These are phyloP conservation scores for Hanseniaspora meyeri DNA, from an alignment of 805 yeast genomes.

Conservation along the genomic window DNA sequence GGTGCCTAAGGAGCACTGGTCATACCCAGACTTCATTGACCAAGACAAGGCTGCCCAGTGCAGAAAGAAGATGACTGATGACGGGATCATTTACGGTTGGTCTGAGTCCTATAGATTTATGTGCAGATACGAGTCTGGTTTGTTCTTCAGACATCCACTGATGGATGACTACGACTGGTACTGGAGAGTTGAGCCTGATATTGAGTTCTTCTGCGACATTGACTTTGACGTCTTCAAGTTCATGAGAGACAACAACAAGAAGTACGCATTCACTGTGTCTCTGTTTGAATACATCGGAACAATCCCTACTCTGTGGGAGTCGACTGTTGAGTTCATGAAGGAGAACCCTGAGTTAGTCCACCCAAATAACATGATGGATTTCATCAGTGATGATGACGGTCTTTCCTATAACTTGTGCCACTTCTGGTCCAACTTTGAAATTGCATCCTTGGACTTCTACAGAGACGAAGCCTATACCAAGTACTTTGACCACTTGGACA, in stretches of 20 bases:
- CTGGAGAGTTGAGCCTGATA: conserved; percentile 91
- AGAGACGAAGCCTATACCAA: conserved; percentile 55
- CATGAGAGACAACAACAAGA: conserved; percentile 65
- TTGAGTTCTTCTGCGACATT: conserved; percentile 69
- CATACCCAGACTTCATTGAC: conserved; percentile 76
- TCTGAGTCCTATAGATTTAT: conserved; percentile 68
- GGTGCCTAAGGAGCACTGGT: conserved; percentile 80
- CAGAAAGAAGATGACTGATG: conserved; percentile 41
- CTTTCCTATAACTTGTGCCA: conserved; percentile 67
- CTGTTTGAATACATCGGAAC: conserved; percentile 64
- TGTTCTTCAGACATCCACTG: conserved; percentile 68
- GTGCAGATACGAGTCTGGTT: conserved; percentile 88
- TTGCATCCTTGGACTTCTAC: conserved; percentile 65
- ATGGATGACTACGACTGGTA: conserved; percentile 73
- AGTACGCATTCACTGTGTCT: conserved; percentile 67
- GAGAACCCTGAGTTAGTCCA: conserved; percentile 50
- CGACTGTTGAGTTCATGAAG: conserved; percentile 48
- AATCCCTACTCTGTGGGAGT: conserved; percentile 64
- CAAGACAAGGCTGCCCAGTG: conserved; percentile 47
- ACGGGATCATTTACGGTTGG: conserved; percentile 50
- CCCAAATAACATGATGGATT: conserved; percentile 52
- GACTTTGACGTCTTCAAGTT: conserved; percentile 69
- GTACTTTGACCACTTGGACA: conserved; percentile 64
- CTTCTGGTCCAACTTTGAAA: conserved; percentile 85
- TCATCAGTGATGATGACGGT: conserved; percentile 62